Percentiles rank a stretch among this genome's conserved stretches.
phyloP scores from a whole-genome alignment of 148 eudicot species.

The Rhododendron molle region DNA sequence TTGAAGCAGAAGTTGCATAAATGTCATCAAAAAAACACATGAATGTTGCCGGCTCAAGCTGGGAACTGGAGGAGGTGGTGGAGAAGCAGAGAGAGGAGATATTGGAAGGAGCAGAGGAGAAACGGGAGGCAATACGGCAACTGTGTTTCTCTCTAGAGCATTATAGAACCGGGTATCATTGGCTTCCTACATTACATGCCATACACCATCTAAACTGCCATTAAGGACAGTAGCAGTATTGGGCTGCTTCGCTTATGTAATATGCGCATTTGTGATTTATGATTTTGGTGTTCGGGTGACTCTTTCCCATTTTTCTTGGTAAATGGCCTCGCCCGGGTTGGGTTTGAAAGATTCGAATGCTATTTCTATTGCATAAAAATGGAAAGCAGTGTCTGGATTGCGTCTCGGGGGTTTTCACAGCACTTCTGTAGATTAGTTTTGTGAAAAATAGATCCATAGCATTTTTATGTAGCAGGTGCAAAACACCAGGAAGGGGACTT shows the following conservation, averaged over 20 bases:
- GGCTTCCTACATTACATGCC: slow-evolving; percentile 16
- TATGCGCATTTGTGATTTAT: background rate
- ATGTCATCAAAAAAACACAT: no score
- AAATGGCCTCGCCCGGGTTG: no score
- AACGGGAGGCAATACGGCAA: slow-evolving; percentile 82
- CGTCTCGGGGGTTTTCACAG: no score
- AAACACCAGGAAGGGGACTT: no score
- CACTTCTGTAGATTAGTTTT: no score
- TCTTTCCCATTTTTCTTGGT: background rate
- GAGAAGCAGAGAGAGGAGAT: slow-evolving; percentile 44
- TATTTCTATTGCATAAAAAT: no score
- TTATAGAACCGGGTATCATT: slow-evolving; percentile 56
- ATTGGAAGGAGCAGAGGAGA: slow-evolving; percentile 67
- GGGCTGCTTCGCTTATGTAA: background rate
- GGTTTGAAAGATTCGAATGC: no score
- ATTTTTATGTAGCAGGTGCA: no score
- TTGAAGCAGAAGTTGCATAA: no score
- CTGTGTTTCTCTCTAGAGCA: slow-evolving; percentile 82
- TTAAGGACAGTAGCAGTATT: background rate
- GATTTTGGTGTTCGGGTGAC: background rate
- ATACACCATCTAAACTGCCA: background rate
- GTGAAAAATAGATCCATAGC: no score
- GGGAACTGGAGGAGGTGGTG: slow-evolving; percentile 48
- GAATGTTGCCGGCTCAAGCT: no score
- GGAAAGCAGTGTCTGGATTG: no score